Conservation (phyloP, 192 early-diverging fungal genomes). For the Gryganskiella cystojenkinii region DNA sequence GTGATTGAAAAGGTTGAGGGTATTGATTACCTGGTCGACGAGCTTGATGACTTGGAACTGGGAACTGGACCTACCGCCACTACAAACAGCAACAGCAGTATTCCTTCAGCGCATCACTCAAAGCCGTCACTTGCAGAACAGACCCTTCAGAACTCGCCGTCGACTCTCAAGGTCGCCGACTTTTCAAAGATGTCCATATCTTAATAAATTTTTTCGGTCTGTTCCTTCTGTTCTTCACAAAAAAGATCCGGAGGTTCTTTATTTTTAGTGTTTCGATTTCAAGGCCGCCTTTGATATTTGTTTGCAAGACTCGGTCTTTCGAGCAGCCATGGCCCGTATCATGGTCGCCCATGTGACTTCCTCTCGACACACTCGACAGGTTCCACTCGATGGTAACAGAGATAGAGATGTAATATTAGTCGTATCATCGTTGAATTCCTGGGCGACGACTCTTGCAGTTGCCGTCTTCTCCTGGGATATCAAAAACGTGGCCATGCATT, state of each 20-base stretch:
- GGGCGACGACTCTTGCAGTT: neutral
- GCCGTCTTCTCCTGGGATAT: constrained; percentile 3
- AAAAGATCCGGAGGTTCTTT: no score
- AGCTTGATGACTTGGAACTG: constrained; percentile 31
- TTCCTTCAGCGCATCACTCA: neutral
- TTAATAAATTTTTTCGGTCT: no score
- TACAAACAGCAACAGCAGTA: neutral
- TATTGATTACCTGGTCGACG: constrained; percentile 36
- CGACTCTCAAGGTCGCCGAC: neutral
- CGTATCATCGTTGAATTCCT: neutral
- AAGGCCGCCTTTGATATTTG: no score
- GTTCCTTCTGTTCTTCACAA: no score
- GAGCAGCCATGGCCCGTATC: constrained; percentile 33
- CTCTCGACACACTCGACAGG: constrained; percentile 12
- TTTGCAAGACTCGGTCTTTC: neutral
- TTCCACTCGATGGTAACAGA: constrained; percentile 30
- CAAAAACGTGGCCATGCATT: constrained; percentile 34
- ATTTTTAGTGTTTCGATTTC: no score
- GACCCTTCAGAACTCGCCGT: neutral
- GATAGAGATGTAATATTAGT: neutral
- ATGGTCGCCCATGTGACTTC: constrained; percentile 22
- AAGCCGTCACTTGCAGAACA: neutral
- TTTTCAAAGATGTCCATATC: neutral
- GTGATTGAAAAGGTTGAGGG: constrained; percentile 42
- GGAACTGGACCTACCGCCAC: constrained; percentile 20